Conservation (phyloP, 306 rosid species). For the Macrotyloma uniflorum region DNA sequence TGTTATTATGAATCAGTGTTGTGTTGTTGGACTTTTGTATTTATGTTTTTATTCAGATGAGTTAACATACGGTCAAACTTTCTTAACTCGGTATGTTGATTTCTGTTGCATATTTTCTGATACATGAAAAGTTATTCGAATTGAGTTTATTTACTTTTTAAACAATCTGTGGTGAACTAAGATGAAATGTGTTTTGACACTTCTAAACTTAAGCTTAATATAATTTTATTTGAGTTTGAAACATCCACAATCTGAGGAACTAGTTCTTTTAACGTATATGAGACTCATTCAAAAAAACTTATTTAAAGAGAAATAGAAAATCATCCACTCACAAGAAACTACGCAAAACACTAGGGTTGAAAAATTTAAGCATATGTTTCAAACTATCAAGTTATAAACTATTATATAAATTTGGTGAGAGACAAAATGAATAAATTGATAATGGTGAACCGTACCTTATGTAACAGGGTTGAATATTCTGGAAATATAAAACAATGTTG, state of each 20-base stretch:
- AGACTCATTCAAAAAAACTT: not conserved
- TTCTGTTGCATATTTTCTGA: not conserved
- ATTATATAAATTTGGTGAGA: not conserved
- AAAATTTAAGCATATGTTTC: not conserved
- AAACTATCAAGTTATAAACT: not conserved
- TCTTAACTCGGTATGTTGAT: not conserved
- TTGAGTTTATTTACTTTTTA: not conserved
- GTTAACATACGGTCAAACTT: too few species aligned
- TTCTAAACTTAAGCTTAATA: not conserved
- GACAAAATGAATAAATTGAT: slow-evolving; percentile 7
- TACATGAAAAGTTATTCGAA: not conserved
- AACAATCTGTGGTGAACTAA: too few species aligned
- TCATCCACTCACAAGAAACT: not conserved
- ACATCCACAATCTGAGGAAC: not conserved
- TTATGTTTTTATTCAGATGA: too few species aligned
- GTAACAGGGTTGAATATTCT: slow-evolving; percentile 38
- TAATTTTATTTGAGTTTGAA: not conserved
- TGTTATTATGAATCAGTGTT: not conserved
- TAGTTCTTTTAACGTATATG: not conserved
- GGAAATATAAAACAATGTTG: slow-evolving; percentile 17
- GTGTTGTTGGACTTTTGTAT: not conserved
- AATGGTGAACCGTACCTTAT: slow-evolving; percentile 22
- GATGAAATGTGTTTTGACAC: too few species aligned
- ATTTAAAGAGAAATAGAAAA: not conserved
- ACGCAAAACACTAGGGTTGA: not conserved